Evolutionary conservation across 192 early-diverging fungal genomes (phyloP).

Genomic region (Chytriomyces sp.): DNA sequence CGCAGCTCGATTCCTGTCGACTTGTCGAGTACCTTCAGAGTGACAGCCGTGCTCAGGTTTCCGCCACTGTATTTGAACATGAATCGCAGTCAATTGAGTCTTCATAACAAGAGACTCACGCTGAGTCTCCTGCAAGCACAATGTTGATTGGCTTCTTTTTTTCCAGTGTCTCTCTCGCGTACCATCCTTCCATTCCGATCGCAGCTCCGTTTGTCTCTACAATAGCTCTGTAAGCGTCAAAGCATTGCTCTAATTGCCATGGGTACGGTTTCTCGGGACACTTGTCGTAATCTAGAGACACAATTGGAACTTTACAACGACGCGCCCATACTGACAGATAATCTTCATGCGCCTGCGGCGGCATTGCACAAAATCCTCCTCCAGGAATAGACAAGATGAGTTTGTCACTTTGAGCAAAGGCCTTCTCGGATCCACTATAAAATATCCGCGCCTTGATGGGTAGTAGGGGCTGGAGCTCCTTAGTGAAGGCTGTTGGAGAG

Average conservation of each 20-base stretch:
- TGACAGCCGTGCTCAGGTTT: constrained; percentile 77
- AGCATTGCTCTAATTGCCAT: constrained; percentile 85
- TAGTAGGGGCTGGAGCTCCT: constrained; percentile 16
- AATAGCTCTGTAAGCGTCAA: constrained; percentile 79
- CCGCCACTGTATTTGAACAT: constrained; percentile 68
- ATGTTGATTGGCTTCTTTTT: constrained; percentile 66
- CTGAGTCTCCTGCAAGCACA: constrained; percentile 86
- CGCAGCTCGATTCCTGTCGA: constrained; percentile 55
- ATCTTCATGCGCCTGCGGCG: constrained; percentile 84
- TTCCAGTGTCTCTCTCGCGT: neutral
- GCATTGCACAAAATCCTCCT: constrained; percentile 93
- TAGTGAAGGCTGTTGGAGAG: constrained; percentile 44
- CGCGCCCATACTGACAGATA: constrained; percentile 81
- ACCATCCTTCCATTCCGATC: constrained; percentile 74
- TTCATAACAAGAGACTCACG: constrained; percentile 59
- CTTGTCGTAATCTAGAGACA: constrained; percentile 91
- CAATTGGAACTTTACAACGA: constrained; percentile 68
- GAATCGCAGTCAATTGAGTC: neutral
- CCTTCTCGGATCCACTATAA: constrained; percentile 40
- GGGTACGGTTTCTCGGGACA: constrained; percentile 97
- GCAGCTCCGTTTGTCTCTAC: constrained; percentile 73
- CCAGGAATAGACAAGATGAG: constrained; percentile 58
- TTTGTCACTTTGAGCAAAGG: constrained; percentile 28
- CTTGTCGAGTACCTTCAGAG: constrained; percentile 76
- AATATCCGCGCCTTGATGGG: constrained; percentile 47